Evolutionary conservation across 345 rosid species (phyloP), one percentile per base, ranked within the genome.

Genomic region (Brassica nigra): DNA sequence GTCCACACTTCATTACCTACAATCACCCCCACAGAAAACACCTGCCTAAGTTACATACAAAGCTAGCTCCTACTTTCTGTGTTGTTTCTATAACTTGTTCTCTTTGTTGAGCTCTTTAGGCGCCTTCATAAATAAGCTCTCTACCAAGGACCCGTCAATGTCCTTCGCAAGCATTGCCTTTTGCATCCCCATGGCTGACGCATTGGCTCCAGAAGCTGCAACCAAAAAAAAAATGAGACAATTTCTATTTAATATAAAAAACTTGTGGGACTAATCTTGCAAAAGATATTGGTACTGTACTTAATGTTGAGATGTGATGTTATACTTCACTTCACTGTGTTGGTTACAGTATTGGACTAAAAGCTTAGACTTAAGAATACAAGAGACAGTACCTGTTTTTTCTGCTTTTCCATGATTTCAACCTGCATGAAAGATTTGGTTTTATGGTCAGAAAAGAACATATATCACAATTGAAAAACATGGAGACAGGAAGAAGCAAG

Each of bases 111-210:
- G 70, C 72, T 71, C 66, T 30, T 67, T 58, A 36, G 59, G 9
- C 44, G 29, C 29, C 29, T n/a, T 30, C 5, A 68, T 70, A 61
- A 39, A 61, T 63, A 49, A 49, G 18, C 76, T 78, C 87, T 81
- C 86, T 88, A 93, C 98, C 97, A 93, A 2, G 98, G 98, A 70
- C 97, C 97, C 0, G 97, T 82, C 84, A 86, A 77, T 39, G 99
- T 90, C 88, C 99, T 86, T 75, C 95, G 86, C 89, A 95, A 84
- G 87, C 97, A 86, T 49, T 81, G 89, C 78, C 86, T 86, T 82
- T 90, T 90, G 57, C 83, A 82, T 76, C 93, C 89, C 87, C 87
- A 80, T 71, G 88, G 83, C 83, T 74, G 82, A 29, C 73, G 86
- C 82, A 83, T 58, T 14, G 76, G 80, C 86, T 92, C 92, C 12